Evolutionary conservation across 495 filamentous ascomycete genomes (phyloP).

Genomic region (Lichina pygmaea): DNA sequence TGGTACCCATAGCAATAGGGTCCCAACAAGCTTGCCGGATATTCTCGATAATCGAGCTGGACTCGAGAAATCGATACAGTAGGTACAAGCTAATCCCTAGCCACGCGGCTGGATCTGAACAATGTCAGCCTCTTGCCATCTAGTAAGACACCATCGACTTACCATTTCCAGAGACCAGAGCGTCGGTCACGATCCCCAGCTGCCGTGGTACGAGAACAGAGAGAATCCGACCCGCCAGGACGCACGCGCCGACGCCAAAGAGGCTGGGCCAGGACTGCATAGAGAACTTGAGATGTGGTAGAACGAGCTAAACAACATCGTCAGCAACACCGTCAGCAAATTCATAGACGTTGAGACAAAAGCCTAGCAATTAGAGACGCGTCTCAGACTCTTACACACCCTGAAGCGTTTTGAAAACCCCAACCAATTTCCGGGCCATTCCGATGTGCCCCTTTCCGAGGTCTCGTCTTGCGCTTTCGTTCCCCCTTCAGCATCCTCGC

Average conservation of each 20-base stretch:
- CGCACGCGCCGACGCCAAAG: constrained; percentile 27
- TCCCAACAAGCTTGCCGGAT: constrained; percentile 34
- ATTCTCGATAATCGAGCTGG: constrained; percentile 26
- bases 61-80: constrained; percentile 23
- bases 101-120: constrained; percentile 19
- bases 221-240: constrained; percentile 31
- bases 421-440: too few relatives aligned
- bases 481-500: too few relatives aligned
- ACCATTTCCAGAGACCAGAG: constrained; percentile 12
- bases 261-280: constrained; percentile 26
- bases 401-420: too few relatives aligned
- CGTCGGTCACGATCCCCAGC: constrained; percentile 33
- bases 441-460: too few relatives aligned
- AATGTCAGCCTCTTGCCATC: not conserved
- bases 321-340: too few relatives aligned
- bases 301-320: constrained; percentile 15
- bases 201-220: constrained; percentile 40
- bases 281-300: constrained; percentile 38
- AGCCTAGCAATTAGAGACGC: too few relatives aligned
- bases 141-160: not conserved
- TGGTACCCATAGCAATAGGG: constrained; percentile 36
- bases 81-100: constrained; percentile 25
- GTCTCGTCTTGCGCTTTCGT: too few relatives aligned
- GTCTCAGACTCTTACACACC: too few relatives aligned
- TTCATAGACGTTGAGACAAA: too few relatives aligned